These are phyloP conservation scores for Lyophyllum semitale DNA, from an alignment of 768 basidiomycete species.

Conservation along the genomic window DNA sequence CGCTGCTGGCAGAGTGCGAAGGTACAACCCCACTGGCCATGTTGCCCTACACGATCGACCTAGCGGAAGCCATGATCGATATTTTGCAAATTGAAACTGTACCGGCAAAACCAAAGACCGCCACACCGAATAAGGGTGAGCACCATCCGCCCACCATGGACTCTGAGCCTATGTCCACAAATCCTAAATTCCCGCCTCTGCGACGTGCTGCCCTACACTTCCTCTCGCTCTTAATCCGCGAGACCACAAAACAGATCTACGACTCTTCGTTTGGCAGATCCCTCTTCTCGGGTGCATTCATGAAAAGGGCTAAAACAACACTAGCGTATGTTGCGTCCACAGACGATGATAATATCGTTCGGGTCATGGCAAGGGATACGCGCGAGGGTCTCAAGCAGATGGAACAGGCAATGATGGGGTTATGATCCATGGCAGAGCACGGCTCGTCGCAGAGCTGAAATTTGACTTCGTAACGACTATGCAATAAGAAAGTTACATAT, in stretches of 20 bases:
- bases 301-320: constrained; percentile 58
- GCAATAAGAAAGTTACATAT: no score
- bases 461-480: no score
- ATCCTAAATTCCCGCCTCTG: constrained; percentile 75
- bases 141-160: constrained; percentile 43
- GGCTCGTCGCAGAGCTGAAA: not conserved
- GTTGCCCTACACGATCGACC: constrained; percentile 59
- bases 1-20: constrained; percentile 73
- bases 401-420: constrained; percentile 44
- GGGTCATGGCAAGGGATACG: constrained; percentile 77
- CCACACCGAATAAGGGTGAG: constrained; percentile 17
- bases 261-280: constrained; percentile 33
- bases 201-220: constrained; percentile 89
- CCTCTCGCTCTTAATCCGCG: constrained; percentile 67
- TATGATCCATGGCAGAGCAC: constrained; percentile 26
- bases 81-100: constrained; percentile 68
- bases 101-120: constrained; percentile 23
- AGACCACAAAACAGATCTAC: constrained; percentile 53
- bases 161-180: constrained; percentile 53
- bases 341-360: constrained; percentile 72
- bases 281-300: constrained; percentile 34
- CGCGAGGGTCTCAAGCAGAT: constrained; percentile 55
- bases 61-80: constrained; percentile 73
- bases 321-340: constrained; percentile 69
- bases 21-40: constrained; percentile 65